These are phyloP conservation scores for Colletotrichum nymphaeae DNA, from an alignment of 2,329 filamentous ascomycete genomes.

Conservation along the genomic window DNA sequence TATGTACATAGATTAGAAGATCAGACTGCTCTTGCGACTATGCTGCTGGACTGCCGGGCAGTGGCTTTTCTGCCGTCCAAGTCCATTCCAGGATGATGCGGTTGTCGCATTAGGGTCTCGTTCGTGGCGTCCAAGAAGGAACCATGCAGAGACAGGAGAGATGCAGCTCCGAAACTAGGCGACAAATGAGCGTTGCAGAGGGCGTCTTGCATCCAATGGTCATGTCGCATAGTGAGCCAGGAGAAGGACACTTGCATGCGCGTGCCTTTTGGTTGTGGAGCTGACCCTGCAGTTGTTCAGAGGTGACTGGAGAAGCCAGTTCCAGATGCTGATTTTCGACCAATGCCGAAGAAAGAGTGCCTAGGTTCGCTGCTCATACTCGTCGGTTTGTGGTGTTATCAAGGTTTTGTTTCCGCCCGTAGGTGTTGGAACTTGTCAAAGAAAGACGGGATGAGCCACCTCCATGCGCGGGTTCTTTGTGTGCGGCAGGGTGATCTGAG, in stretches of 20 bases:
- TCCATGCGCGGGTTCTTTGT: conserved; percentile 31
- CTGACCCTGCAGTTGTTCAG: not conserved
- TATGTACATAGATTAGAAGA: not conserved
- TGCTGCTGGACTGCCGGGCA: not conserved
- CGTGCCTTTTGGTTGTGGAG: conserved; percentile 1
- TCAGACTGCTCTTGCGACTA: conserved; percentile 1
- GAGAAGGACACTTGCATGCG: conserved; percentile 1
- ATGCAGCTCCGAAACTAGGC: conserved; percentile 24
- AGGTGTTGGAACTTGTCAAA: not conserved
- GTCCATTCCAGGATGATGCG: conserved; percentile 13
- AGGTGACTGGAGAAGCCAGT: not conserved
- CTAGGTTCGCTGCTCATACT: not conserved
- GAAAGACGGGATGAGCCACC: conserved; percentile 29
- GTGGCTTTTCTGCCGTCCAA: conserved; percentile 6
- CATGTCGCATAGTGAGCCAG: conserved; percentile 1
- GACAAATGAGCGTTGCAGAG: conserved; percentile 10
- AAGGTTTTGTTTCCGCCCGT: conserved; percentile 10
- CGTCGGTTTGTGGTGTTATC: not conserved
- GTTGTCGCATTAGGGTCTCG: conserved; percentile 29
- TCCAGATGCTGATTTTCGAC: not conserved
- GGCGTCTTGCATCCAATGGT: conserved; percentile 9
- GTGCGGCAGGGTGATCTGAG: conserved; percentile 8
- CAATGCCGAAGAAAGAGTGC: not conserved
- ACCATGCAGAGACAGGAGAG: conserved; percentile 30
- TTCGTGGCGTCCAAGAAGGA: conserved; percentile 26